Conservation (phyloP, 345 rosid species). For the Trapa incisa region DNA sequence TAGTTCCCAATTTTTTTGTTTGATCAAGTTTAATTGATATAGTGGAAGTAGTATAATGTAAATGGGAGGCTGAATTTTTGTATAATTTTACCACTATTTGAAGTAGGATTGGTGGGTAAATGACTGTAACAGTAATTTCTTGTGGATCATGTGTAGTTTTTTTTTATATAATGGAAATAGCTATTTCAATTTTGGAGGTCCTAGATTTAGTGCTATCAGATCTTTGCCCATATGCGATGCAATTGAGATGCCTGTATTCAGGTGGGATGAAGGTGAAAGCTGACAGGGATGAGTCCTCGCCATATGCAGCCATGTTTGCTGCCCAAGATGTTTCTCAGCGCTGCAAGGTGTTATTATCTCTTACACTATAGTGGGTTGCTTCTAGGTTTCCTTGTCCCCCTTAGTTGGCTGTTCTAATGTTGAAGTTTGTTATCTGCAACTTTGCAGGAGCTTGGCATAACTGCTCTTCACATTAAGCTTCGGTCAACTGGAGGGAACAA, state of each 20-base stretch:
- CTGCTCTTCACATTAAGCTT: conserved; percentile 7
- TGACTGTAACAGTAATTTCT: neutral
- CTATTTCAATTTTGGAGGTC: neutral
- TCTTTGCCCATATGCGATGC: neutral
- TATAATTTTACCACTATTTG: neutral
- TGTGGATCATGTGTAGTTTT: neutral
- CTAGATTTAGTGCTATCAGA: neutral
- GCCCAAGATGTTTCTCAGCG: conserved; percentile 8
- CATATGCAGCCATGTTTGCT: conserved; percentile 8
- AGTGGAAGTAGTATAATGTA: too few relatives aligned
- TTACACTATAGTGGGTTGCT: neutral
- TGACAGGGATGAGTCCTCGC: conserved; percentile 5
- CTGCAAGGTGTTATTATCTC: conserved; percentile 3
- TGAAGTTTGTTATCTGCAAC: neutral
- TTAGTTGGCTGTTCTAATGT: neutral
- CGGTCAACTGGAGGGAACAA: conserved; percentile 9
- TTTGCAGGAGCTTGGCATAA: conserved; percentile 6
- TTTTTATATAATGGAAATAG: neutral
- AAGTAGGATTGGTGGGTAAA: too few relatives aligned
- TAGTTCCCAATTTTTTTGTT: too few relatives aligned
- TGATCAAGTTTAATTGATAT: too few relatives aligned
- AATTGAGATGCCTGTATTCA: neutral
- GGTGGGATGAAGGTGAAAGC: conserved; percentile 9
- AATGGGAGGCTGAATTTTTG: too few relatives aligned
- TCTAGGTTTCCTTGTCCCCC: neutral